Evolutionary conservation across 805 yeast genomes (phyloP).

Genomic region (Spathaspora passalidarum): DNA sequence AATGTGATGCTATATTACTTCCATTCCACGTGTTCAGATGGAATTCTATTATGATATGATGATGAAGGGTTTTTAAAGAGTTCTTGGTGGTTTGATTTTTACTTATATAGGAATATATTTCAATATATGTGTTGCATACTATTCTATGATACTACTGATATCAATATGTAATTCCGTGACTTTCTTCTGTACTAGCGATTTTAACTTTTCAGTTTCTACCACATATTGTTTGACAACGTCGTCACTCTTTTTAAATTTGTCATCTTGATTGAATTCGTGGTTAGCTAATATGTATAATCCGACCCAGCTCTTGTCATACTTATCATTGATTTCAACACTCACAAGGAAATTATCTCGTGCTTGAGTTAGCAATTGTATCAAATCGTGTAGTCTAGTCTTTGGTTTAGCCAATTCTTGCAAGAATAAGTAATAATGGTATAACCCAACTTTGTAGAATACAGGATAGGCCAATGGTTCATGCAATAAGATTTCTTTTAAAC

Average conservation of each 20-base stretch:
- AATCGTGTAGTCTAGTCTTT: conserved; percentile 21
- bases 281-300: conserved; percentile 48
- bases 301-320: conserved; percentile 70
- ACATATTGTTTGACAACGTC: conserved; percentile 21
- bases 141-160: not conserved
- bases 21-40: no score
- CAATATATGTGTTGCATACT: no score
- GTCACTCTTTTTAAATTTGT: conserved; percentile 16
- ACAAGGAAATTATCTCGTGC: conserved; percentile 56
- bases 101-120: no score
- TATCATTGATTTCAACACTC: conserved; percentile 73
- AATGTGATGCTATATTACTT: not conserved
- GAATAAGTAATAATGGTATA: conserved; percentile 28
- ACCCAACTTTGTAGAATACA: conserved; percentile 60
- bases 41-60: no score
- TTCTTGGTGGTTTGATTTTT: no score
- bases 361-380: conserved; percentile 19
- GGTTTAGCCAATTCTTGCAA: conserved; percentile 16
- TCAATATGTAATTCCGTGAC: conserved; percentile 14
- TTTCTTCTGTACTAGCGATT: conserved; percentile 16
- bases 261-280: conserved; percentile 13
- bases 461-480: conserved; percentile 69
- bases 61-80: no score
- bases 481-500: conserved; percentile 68
- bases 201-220: conserved; percentile 21